Evolutionary conservation across 2,329 filamentous ascomycete genomes (phyloP), one percentile per base, ranked within the genome.

Genomic region (Colletotrichum echinochloae): DNA sequence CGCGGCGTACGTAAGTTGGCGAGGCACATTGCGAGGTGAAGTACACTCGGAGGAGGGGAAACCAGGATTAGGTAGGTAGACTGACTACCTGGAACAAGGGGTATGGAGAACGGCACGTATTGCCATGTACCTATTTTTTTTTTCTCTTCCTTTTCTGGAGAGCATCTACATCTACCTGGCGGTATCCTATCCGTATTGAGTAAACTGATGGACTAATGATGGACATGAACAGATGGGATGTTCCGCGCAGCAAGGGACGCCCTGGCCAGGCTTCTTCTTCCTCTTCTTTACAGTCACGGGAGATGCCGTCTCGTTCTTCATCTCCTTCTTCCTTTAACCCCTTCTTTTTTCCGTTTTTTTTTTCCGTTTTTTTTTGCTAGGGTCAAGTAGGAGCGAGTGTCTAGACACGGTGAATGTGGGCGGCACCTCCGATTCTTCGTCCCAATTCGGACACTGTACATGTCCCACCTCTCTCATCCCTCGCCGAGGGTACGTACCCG

Each of bases 1-100:
- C 30, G 28, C 28, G 41, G 57, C 18, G 57, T 60, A 60, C 41
- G 41, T 60, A 60, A 49, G 57, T 37, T 49, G 57, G 57, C 26
- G 57, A 48, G 41, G 39, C 39, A 33, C 49, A 12, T 12, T 33
- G 49, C 28, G n/a, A 46, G 57, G 28, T 48, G 28, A 48, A 33
- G 44, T 5, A 49, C 11, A 35, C 5, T 35, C 8, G 35, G 8
- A 35, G 2, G 18, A 35, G 39, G 33, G 28, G n/a, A 23, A 35
- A 20, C 41, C 9, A 9, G 44, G 44, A 46, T 16, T 16, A 37
- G 35, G 35, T 37, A 37, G 9, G n/a, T n/a, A n/a, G n/a, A n/a
- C n/a, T n/a, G n/a, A 37, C 9, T 41, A n/a, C 7, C n/a, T 20
- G 37, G 28, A 30, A 60, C 44, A 60, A 60, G 41, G 48, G 57